phyloP scores from a whole-genome alignment of 2,329 filamentous ascomycete species.

The Dryadomyces quercivorus region DNA sequence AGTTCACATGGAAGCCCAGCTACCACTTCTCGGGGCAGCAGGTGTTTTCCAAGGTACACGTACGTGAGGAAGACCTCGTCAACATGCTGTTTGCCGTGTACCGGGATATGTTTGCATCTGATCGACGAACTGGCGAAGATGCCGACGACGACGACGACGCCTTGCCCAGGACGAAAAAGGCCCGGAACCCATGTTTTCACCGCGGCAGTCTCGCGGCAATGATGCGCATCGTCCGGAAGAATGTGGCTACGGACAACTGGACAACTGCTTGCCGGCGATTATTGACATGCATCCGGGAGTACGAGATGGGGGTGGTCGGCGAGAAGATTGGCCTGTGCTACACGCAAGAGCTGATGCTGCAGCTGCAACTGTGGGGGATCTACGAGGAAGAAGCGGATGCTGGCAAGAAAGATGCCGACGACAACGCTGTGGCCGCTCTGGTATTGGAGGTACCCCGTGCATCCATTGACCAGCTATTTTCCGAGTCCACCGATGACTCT shows the following conservation, averaged over 20 bases:
- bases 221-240: conserved; percentile 23
- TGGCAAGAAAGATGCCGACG: too few relatives aligned
- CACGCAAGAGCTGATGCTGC: conserved; percentile 22
- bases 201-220: conserved; percentile 26
- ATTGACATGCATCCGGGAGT: background rate
- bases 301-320: too few relatives aligned
- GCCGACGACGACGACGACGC: background rate
- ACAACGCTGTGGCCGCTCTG: conserved; percentile 10
- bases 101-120: conserved; percentile 28
- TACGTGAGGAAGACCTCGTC: conserved; percentile 26
- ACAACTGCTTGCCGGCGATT: conserved; percentile 16
- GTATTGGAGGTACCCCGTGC: conserved; percentile 23
- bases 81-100: conserved; percentile 29
- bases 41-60: conserved; percentile 3
- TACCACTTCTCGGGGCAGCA: conserved; percentile 17
- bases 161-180: background rate
- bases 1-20: conserved; percentile 25
- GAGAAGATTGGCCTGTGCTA: conserved; percentile 6
- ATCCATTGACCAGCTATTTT: conserved; percentile 17
- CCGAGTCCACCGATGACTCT: background rate
- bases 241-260: conserved; percentile 12
- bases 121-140: background rate
- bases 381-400: too few relatives aligned
- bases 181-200: conserved; percentile 21
- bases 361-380: conserved; percentile 24